Evolutionary conservation across 192 early-diverging fungal genomes (phyloP), one percentile per base, ranked within the genome.

Genomic region (Dissophora ornata): DNA sequence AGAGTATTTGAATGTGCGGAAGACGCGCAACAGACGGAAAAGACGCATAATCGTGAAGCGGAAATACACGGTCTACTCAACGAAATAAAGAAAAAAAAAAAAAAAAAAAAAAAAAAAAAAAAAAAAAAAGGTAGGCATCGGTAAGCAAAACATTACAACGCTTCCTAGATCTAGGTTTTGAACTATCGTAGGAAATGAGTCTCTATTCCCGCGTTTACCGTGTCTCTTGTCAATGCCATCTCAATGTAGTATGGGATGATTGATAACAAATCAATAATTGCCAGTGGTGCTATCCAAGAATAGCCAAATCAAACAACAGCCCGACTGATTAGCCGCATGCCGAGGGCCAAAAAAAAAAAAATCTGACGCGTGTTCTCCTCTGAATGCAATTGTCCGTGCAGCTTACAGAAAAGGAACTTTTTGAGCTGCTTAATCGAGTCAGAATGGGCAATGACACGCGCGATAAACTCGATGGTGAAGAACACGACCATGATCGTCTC

Each of bases 221-320:
- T 90, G 22, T 91, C 90, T 24, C 85, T 75, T 47, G 87, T 80
- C 28, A 90, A 68, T 3, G 86, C 64, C 34, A 94, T 69, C 70
- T 94, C 91, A 33, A 94, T 85, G 69, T 92, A 94, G 79, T 90
- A 94, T 18, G 92, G 92, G 19, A 92, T 71, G 52, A 94, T 92
- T 0, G 92, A 89, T 46, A 92, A 80, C 18, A 92, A 84, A 41
- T 94, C 92, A 46, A 94, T 84, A 19, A 94, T 81, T 15, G 90
- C 80, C 4, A 89, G 57, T 13, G 88, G 88, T 22, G 88, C 86
- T 86, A 51, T 11, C n/a, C n/a, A n/a, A n/a, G n/a, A n/a, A n/a
- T n/a, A n/a, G n/a, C n/a, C n/a, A n/a, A n/a, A n/a, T n/a, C n/a
- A n/a, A n/a, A n/a, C n/a, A n/a, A n/a, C n/a, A n/a, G n/a, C n/a